Base-by-base conservation (phyloP, 176 grass and related monocot species). In the Avena eriantha region DNA sequence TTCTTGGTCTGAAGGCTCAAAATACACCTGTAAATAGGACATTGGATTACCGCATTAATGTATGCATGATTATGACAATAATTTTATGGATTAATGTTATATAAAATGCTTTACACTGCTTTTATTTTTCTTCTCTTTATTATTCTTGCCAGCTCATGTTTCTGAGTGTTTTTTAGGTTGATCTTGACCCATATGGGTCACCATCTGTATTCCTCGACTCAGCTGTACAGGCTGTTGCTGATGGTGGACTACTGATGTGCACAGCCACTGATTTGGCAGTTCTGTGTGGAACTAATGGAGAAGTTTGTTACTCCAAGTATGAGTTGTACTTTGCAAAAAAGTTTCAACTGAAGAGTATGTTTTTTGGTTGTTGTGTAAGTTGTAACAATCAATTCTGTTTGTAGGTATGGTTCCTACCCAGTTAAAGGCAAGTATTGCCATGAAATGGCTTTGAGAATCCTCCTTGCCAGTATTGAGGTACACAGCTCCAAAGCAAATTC, bases 391-490 rank as follows among this genome's bases (percentile, higher is more conserved):
- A 86, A 68, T 74, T 78, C 7, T 85, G 19, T 84, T 79, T 77
- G 88, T 84, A 96, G 97, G 89, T 99, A 99, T 90, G 97, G 97
- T 73, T 95, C 90, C 29, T 99, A 94, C 53, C 97, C 97, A 82
- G 54, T 92, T 39, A 99, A 94, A 90, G 97, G 92, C 45, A 99
- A 99, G 74, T 96, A 99, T 86, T 94, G 92, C 72, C 97, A 99
- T 45, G 97, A 96, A 86, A 99, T 99, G 92, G 97, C 97, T 88
- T 93, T 99, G 90, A 93, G 97, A 86, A 99, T 99, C 43, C 97
- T 99, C 73, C 94, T 99, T 84, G 93, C 97, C 58, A 93, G 94
- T 87, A 96, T 99, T 70, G 94, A 96, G 97, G 97, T 99, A 93
- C 19, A 73, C 76, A 19, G 68, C 66, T 15, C 24, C 7, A 5